Conservation (phyloP, 768 basidiomycete genomes). For the Megacollybia marginata region DNA sequence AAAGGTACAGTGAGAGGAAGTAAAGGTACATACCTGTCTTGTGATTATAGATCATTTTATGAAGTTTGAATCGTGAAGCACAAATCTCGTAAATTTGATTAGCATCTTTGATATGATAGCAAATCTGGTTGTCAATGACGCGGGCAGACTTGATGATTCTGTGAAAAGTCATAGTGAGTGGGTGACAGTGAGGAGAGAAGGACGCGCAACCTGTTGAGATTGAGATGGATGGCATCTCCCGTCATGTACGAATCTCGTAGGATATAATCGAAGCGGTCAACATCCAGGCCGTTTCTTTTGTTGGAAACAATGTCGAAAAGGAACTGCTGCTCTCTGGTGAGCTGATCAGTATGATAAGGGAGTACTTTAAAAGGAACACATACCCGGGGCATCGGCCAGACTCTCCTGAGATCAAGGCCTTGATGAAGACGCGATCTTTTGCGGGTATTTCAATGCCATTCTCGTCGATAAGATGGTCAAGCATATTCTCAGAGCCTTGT, state of each 20-base stretch:
- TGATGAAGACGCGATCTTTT: slow-evolving; percentile 54
- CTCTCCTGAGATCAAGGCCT: slow-evolving; percentile 73
- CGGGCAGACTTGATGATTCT: slow-evolving; percentile 72
- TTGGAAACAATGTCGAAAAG: slow-evolving; percentile 85
- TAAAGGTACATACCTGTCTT: slow-evolving; percentile 47
- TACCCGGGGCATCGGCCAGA: slow-evolving; percentile 38
- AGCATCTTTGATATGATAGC: slow-evolving; percentile 77
- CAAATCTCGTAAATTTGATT: slow-evolving; percentile 72
- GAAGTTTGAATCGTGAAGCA: slow-evolving; percentile 68
- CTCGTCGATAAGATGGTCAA: slow-evolving; percentile 55
- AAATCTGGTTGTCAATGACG: slow-evolving; percentile 68
- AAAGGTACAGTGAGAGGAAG: not conserved
- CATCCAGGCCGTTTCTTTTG: slow-evolving; percentile 74
- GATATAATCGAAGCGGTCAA: slow-evolving; percentile 87
- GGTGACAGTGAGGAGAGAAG: not conserved
- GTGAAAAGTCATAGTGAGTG: not conserved
- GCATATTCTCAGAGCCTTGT: slow-evolving; percentile 77
- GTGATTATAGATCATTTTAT: slow-evolving; percentile 79
- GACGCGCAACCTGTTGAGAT: slow-evolving; percentile 34
- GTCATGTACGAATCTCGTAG: slow-evolving; percentile 66
- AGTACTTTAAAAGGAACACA: slow-evolving; percentile 13
- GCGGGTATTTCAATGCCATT: slow-evolving; percentile 42
- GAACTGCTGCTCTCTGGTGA: slow-evolving; percentile 52
- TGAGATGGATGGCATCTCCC: slow-evolving; percentile 53
- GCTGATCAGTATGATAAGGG: slow-evolving; percentile 11